These are phyloP conservation scores for Chara braunii DNA, from an alignment of 139 green algal species.

Conservation along the genomic window DNA sequence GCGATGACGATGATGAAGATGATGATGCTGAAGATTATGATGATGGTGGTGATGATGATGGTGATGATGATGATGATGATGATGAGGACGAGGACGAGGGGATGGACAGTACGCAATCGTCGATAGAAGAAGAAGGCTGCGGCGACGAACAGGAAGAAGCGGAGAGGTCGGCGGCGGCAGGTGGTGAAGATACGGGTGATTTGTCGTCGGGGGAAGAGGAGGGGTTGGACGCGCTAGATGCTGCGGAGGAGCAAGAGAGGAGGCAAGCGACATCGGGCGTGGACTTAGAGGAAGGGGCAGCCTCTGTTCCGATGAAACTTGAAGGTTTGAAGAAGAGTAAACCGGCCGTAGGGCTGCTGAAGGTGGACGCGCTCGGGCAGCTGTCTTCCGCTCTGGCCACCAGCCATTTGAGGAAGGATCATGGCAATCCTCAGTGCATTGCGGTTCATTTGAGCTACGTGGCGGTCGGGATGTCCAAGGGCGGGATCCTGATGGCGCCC, in stretches of 20 bases:
- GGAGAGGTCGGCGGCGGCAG: no score
- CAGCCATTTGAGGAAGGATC: constrained; percentile 6
- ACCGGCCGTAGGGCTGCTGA: constrained; percentile 27
- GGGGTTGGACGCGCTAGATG: constrained; percentile 11
- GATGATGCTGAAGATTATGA: no score
- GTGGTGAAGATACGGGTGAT: no score
- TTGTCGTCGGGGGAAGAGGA: no score
- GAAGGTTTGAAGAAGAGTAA: constrained; percentile 17
- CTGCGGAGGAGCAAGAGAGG: constrained; percentile 17
- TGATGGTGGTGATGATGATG: no score
- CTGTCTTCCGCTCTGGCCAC: constrained; percentile 11
- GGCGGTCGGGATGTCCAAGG: constrained; percentile 19
- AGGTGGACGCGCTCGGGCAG: constrained; percentile 11
- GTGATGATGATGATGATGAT: no score
- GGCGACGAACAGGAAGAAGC: no score
- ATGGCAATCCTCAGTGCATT: constrained; percentile 6
- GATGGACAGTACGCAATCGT: no score
- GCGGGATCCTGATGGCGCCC: constrained; percentile 7
- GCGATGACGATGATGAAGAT: no score
- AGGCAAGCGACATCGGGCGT: constrained; percentile 4
- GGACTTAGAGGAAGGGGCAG: constrained; percentile 22
- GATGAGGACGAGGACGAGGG: no score
- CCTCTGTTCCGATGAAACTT: constrained; percentile 23
- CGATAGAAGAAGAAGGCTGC: no score
- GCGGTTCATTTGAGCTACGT: constrained; percentile 20